Evolutionary conservation across 78 protist species (phyloP), one percentile per base, ranked within the genome.

Genomic region (Bodo saltans): DNA sequence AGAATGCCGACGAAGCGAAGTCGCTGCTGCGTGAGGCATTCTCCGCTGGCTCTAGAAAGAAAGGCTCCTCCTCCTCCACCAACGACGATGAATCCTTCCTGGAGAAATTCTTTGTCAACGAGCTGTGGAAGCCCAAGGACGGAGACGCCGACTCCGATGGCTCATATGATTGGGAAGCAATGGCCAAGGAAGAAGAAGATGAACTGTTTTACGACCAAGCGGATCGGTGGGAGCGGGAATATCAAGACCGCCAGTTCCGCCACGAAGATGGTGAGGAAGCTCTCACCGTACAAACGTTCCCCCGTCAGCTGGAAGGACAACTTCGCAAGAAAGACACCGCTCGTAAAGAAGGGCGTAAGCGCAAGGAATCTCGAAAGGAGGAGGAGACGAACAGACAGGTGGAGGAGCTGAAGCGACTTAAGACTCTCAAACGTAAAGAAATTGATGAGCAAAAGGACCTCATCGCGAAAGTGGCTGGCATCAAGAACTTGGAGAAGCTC

Each of bases 331-430:
- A 26, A 33, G 53, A 78, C 42, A 17, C 41, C 32, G 52, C 42
- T 27, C 83, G 83, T 3, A 78, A 78, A 25, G 53, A 60, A 0
- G 70, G 40, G 37, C 41, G 70, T 1, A 70, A 78, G 47, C 83
- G 83, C 23, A 78, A 78, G 53, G 52, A 78, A 42, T 32, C 3
- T 11, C 70, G 70, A 4, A 29, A 47, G 42, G 47, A 32, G 70
- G 70, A 78, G 72, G 70, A 3, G 42, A 42, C 4, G 68, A 1
- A 3, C 42, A 47, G 52, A 23, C 12, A 28, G 34, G 67, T 2
- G 69, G 81, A 76, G 69, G 81, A 76, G 40, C 42, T 76, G 69
- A 76, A 76, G 34, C 40, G 81, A 12, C 52, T 76, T 32, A 76
- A 76, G 41, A 17, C 34, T 3, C 25, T 76, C 30, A 23, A 76